Conservation (phyloP, 345 rosid species). For the Crucihimalaya himalaica region DNA sequence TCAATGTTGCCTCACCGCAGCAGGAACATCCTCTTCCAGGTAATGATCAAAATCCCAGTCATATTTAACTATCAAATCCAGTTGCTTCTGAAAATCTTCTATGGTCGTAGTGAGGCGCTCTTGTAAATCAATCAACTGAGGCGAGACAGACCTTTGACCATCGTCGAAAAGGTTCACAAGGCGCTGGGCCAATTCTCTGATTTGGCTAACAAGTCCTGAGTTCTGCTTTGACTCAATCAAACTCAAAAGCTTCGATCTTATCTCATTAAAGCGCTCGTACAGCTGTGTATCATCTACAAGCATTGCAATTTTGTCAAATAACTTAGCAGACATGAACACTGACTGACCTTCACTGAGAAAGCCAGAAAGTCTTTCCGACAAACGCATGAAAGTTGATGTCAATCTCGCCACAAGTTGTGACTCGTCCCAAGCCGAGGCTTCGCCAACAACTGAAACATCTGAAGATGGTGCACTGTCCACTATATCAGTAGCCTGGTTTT, state of each 20-base stretch:
- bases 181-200: conserved; percentile 65
- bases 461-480: conserved; percentile 37
- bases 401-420: conserved; percentile 61
- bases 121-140: conserved; percentile 79
- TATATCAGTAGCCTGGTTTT: conserved; percentile 34
- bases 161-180: conserved; percentile 79
- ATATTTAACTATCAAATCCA: conserved; percentile 81
- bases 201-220: conserved; percentile 71
- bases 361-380: conserved; percentile 88
- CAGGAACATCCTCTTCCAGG: conserved; percentile 96
- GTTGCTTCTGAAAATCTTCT: conserved; percentile 92
- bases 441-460: conserved; percentile 44
- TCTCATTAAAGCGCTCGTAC: conserved; percentile 70
- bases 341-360: conserved; percentile 88
- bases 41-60: conserved; percentile 98
- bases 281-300: conserved; percentile 72
- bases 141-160: conserved; percentile 81
- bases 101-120: conserved; percentile 75
- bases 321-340: conserved; percentile 68
- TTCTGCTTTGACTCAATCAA: conserved; percentile 77
- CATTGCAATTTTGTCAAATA: conserved; percentile 77
- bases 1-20: conserved; percentile 87
- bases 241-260: conserved; percentile 66
- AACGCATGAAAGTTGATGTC: conserved; percentile 72
- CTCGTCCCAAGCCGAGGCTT: conserved; percentile 73